These are phyloP conservation scores for Cutaneotrichosporon sp. DNA, from an alignment of 1,284 basidiomycete genomes.

Conservation along the genomic window DNA sequence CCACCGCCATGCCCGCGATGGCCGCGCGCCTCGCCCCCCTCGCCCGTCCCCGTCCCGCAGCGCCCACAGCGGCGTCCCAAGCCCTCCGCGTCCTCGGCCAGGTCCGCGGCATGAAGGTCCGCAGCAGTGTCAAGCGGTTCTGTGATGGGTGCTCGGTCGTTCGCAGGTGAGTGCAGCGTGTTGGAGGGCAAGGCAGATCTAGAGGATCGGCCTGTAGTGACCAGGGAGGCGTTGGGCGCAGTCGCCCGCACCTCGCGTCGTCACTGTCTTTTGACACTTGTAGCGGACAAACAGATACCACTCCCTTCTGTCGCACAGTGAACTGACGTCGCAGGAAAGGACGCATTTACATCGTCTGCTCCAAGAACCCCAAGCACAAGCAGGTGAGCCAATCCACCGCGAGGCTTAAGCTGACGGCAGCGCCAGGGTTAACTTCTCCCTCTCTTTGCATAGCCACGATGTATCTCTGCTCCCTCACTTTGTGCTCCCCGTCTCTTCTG, in stretches of 20 bases:
- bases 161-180: conserved; percentile 50
- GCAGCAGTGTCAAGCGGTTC: conserved; percentile 86
- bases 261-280: too few relatives aligned
- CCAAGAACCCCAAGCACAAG: conserved; percentile 94
- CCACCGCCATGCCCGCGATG: not conserved
- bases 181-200: not conserved
- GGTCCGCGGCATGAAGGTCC: conserved; percentile 86
- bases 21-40: conserved; percentile 4
- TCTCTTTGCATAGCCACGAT: conserved; percentile 1
- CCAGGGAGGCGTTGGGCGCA: too few relatives aligned
- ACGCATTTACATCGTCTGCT: conserved; percentile 86
- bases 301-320: too few relatives aligned
- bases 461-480: not conserved
- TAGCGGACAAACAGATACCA: too few relatives aligned
- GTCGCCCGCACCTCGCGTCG: too few relatives aligned
- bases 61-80: conserved; percentile 10
- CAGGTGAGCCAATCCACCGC: conserved; percentile 64
- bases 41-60: not conserved
- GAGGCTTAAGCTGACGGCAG: conserved; percentile 1
- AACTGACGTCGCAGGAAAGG: conserved; percentile 64
- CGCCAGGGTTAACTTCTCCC: conserved; percentile 13
- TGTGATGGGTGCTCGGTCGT: conserved; percentile 86
- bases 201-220: too few relatives aligned
- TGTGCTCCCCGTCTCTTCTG: not conserved
- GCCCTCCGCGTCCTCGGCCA: conserved; percentile 23